Conservation (phyloP, 2,329 filamentous ascomycete species). For the Lojkania enalia region DNA sequence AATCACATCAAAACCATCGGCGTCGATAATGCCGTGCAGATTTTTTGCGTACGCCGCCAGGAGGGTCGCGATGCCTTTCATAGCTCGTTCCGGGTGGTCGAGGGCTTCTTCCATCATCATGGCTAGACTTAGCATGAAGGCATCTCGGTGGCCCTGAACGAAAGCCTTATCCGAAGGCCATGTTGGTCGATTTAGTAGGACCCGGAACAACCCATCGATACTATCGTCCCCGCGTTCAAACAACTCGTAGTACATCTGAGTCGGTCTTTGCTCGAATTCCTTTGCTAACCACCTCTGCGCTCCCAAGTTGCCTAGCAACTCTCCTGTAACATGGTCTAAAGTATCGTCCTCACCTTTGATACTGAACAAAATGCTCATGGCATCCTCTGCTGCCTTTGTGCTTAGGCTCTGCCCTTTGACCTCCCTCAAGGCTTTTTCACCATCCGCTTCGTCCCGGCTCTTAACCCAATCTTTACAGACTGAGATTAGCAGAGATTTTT, state of each 20-base stretch:
- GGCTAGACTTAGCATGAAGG: conserved; percentile 78
- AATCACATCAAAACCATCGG: conserved; percentile 80
- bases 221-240: conserved; percentile 52
- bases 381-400: conserved; percentile 44
- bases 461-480: conserved; percentile 43
- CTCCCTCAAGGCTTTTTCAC: conserved; percentile 42
- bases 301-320: conserved; percentile 39
- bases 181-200: conserved; percentile 46
- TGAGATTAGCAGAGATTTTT: conserved; percentile 37
- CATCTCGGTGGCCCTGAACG: conserved; percentile 56
- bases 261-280: conserved; percentile 44
- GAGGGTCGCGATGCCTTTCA: conserved; percentile 63
- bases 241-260: conserved; percentile 48
- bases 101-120: conserved; percentile 89
- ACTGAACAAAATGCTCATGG: conserved; percentile 48
- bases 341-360: conserved; percentile 47
- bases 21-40: conserved; percentile 66
- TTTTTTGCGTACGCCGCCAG: conserved; percentile 58
- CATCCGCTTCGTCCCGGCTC: conserved; percentile 44
- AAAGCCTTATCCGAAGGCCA: conserved; percentile 50
- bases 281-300: conserved; percentile 47
- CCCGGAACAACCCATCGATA: conserved; percentile 48
- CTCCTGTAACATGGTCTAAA: conserved; percentile 46
- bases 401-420: conserved; percentile 37
- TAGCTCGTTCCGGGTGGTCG: conserved; percentile 65